These are phyloP conservation scores for Fusarium sp. DNA, from an alignment of 2,329 filamentous ascomycete genomes.

Conservation along the genomic window DNA sequence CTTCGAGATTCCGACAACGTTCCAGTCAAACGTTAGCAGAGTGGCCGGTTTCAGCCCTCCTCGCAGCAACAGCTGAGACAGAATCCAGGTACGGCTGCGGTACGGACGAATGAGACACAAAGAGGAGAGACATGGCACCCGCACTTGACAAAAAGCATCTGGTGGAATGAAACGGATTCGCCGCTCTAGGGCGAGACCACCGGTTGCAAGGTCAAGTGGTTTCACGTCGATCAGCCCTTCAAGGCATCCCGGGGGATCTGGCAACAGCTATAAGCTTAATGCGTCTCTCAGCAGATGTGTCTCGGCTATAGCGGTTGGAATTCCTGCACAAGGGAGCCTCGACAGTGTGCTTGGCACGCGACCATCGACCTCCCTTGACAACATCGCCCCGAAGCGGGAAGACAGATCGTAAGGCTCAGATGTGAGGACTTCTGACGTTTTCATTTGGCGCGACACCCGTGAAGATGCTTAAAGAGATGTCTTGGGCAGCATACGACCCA, in stretches of 20 bases:
- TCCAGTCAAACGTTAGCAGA: background rate
- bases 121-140: background rate
- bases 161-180: background rate
- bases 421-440: background rate
- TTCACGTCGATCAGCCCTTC: background rate
- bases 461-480: background rate
- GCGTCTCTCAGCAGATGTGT: background rate
- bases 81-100: background rate
- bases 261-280: background rate
- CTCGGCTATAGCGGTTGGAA: background rate
- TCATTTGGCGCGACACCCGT: background rate
- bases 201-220: background rate
- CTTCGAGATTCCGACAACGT: conserved; percentile 3
- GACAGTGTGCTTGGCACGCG: background rate
- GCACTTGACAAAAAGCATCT: background rate
- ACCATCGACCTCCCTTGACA: background rate
- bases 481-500: background rate
- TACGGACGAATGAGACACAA: background rate
- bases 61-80: background rate
- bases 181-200: background rate
- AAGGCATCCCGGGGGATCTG: background rate
- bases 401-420: background rate
- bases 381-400: background rate
- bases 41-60: conserved; percentile 3
- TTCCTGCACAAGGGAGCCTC: background rate